These are phyloP conservation scores for Penicillium waksmanii DNA, from an alignment of 495 filamentous ascomycete species.

Conservation along the genomic window DNA sequence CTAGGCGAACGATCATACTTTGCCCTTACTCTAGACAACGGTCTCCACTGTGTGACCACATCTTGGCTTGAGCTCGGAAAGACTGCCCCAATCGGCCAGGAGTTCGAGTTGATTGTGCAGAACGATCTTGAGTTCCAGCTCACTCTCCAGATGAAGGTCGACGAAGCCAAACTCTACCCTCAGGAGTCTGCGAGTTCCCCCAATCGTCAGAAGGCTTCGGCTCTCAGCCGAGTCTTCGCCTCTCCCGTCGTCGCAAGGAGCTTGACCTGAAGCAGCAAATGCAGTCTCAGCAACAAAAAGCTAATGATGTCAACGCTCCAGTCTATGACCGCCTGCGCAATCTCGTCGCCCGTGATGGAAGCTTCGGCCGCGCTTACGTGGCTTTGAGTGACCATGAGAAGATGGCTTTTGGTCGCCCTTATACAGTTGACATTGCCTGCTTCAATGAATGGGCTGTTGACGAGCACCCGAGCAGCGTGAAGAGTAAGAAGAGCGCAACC, in stretches of 20 bases:
- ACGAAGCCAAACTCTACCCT: constrained; percentile 62
- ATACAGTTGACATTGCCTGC: constrained; percentile 83
- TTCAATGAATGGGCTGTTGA: constrained; percentile 99
- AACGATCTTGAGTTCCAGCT: constrained; percentile 97
- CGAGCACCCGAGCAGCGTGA: constrained; percentile 76
- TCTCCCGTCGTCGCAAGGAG: constrained; percentile 96
- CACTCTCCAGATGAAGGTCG: constrained; percentile 92
- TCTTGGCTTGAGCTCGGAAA: constrained; percentile 92
- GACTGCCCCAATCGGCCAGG: constrained; percentile 93
- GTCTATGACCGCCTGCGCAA: constrained; percentile 85
- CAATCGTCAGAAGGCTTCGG: constrained; percentile 74
- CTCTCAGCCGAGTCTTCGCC: constrained; percentile 89
- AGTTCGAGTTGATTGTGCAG: constrained; percentile 96
- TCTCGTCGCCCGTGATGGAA: constrained; percentile 85
- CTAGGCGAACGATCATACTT: constrained; percentile 89
- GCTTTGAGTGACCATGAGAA: constrained; percentile 90
- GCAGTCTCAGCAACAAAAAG: constrained; percentile 71
- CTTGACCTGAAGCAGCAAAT: constrained; percentile 79
- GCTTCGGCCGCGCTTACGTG: constrained; percentile 90
- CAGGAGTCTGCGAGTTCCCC: constrained; percentile 54
- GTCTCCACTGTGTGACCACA: constrained; percentile 95
- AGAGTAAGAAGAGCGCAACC: constrained; percentile 79
- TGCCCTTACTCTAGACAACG: constrained; percentile 93
- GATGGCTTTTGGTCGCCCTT: constrained; percentile 81
- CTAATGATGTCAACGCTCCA: constrained; percentile 65